These are phyloP conservation scores for Xylaria castorea DNA, from an alignment of 495 filamentous ascomycete species.

Conservation along the genomic window DNA sequence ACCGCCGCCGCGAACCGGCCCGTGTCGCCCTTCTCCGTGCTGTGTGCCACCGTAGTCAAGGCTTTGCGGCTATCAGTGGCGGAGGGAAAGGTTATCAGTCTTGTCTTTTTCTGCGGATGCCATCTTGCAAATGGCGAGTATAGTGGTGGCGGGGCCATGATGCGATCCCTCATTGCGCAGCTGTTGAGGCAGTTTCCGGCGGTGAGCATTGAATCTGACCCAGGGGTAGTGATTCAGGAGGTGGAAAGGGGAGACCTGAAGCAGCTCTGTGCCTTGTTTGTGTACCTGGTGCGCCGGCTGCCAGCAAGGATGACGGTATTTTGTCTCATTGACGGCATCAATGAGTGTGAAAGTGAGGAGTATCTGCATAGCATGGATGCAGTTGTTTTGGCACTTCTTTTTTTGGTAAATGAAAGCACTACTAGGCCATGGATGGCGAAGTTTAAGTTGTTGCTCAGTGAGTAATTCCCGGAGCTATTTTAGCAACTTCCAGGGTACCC, in stretches of 20 bases:
- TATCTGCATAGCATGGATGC: neutral
- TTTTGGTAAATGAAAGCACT: neutral
- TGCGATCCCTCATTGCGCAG: neutral
- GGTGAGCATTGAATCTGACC: neutral
- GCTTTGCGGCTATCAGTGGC: neutral
- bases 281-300: neutral
- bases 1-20: neutral
- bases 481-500: too few relatives aligned
- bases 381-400: neutral
- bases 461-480: too few relatives aligned
- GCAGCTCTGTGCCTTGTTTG: slow-evolving; percentile 2
- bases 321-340: neutral
- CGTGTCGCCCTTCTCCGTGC: slow-evolving; percentile 2
- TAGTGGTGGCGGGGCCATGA: neutral
- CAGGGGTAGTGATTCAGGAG: neutral
- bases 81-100: neutral
- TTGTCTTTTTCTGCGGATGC: neutral
- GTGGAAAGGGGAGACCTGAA: neutral
- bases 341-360: neutral
- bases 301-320: slow-evolving; percentile 2
- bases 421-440: neutral
- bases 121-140: neutral
- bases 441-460: neutral
- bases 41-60: slow-evolving; percentile 5
- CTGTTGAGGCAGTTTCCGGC: neutral